A percentile compares a stretch with the other conserved stretches of the same genome.
These are phyloP conservation scores for Trypanosoma grayi DNA, from an alignment of 208 protist species.

Conservation along the genomic window DNA sequence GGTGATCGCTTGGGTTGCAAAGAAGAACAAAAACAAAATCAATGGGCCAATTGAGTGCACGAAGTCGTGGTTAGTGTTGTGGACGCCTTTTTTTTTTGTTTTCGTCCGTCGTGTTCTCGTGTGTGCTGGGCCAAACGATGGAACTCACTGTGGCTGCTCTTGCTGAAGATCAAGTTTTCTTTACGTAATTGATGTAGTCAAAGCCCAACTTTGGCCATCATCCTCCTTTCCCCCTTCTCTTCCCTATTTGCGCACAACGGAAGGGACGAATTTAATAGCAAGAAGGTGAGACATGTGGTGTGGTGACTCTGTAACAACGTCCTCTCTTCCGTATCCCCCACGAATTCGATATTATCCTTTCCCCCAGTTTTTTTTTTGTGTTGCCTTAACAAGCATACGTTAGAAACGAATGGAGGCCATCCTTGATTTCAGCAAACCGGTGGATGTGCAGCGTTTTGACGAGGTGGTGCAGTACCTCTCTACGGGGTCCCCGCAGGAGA, in stretches of 20 bases:
- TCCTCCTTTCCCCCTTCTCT: background rate
- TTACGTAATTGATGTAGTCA: slow-evolving; percentile 5
- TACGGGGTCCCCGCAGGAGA: slow-evolving; percentile 40
- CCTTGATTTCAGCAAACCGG: slow-evolving; percentile 64
- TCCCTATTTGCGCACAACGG: background rate
- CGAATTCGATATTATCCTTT: too few relatives aligned
- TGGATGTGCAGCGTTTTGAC: slow-evolving; percentile 77
- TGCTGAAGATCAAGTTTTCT: background rate
- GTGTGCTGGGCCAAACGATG: background rate
- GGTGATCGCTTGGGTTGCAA: too few relatives aligned
- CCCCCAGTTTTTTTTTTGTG: slow-evolving; percentile 10
- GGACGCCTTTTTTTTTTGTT: slow-evolving; percentile 14
- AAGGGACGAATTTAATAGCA: background rate
- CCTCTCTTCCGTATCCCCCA: too few relatives aligned
- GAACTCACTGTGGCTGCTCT: background rate
- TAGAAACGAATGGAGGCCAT: slow-evolving; percentile 52
- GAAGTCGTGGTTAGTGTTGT: background rate
- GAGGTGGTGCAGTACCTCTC: slow-evolving; percentile 55
- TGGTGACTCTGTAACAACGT: too few relatives aligned
- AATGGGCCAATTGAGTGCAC: background rate
- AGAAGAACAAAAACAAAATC: too few relatives aligned
- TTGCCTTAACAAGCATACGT: background rate
- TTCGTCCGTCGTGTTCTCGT: slow-evolving; percentile 18
- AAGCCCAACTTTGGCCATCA: too few relatives aligned
- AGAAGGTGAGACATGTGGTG: too few relatives aligned